These are phyloP conservation scores for Dillenia suffruticosa DNA, from an alignment of 164 flowering plant species.

Conservation along the genomic window DNA sequence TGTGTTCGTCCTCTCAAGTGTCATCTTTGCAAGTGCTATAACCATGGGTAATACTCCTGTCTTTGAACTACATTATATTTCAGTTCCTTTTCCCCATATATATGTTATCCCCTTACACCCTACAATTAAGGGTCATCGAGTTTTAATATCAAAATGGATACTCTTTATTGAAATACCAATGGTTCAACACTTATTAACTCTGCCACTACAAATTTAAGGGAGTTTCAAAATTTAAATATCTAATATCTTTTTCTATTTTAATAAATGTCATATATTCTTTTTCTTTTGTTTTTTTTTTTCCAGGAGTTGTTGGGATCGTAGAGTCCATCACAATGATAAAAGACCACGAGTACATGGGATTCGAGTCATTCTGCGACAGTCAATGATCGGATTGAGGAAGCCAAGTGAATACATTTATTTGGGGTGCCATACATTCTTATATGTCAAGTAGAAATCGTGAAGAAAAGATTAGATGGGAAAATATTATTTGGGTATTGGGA, in stretches of 20 bases:
- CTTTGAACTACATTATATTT: too few relatives aligned
- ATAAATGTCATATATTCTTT: not conserved
- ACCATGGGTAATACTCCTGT: conserved; percentile 64
- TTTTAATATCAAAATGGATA: too few relatives aligned
- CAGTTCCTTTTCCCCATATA: too few relatives aligned
- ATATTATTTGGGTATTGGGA: not conserved
- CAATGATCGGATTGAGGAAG: conserved; percentile 23
- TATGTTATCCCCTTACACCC: too few relatives aligned
- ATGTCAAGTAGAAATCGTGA: too few relatives aligned
- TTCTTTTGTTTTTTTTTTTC: not conserved
- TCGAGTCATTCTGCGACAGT: conserved; percentile 57
- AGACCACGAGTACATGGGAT: conserved; percentile 92
- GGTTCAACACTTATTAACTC: too few relatives aligned
- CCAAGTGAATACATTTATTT: too few relatives aligned
- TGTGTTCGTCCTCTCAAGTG: conserved; percentile 81
- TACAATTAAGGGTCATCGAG: too few relatives aligned
- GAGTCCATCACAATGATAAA: conserved; percentile 65
- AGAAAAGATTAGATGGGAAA: not conserved
- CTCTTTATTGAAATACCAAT: too few relatives aligned
- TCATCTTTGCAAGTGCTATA: conserved; percentile 89
- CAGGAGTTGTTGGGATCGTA: conserved; percentile 72
- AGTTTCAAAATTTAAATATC: not conserved
- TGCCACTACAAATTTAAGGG: not conserved
- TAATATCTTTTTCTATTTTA: not conserved
- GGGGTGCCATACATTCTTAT: too few relatives aligned